These are phyloP conservation scores for Schizopora paradoxa DNA, from an alignment of 1,284 basidiomycete genomes.

Conservation along the genomic window DNA sequence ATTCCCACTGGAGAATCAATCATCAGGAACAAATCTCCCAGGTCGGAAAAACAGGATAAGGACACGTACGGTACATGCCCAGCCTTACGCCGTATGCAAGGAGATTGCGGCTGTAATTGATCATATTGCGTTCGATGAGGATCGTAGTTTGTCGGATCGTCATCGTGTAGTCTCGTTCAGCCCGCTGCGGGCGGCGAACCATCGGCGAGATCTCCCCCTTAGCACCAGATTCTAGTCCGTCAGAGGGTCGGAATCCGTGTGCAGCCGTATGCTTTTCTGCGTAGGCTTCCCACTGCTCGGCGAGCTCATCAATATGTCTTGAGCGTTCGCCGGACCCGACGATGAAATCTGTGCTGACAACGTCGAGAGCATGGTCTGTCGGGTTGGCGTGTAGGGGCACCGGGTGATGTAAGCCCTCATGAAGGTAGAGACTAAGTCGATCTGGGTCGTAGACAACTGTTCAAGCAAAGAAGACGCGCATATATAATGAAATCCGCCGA, in stretches of 20 bases:
- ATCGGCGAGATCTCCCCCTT: no score
- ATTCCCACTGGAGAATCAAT: slow-evolving; percentile 32
- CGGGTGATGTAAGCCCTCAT: slow-evolving; percentile 26
- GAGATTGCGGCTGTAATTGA: slow-evolving; percentile 38
- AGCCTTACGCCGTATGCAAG: slow-evolving; percentile 58
- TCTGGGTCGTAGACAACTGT: slow-evolving; percentile 6
- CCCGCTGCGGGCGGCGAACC: not conserved
- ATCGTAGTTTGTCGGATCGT: slow-evolving; percentile 16
- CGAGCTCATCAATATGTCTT: slow-evolving; percentile 13
- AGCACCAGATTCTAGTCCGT: no score
- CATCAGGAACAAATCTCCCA: slow-evolving; percentile 4
- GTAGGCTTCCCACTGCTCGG: slow-evolving; percentile 17
- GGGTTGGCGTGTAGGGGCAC: slow-evolving; percentile 42
- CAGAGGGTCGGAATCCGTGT: no score
- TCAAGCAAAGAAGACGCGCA: not conserved
- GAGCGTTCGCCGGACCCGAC: slow-evolving; percentile 29
- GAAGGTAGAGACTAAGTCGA: slow-evolving; percentile 40
- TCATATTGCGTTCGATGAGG: slow-evolving; percentile 25
- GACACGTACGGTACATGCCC: slow-evolving; percentile 49
- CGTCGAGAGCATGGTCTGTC: slow-evolving; percentile 43
- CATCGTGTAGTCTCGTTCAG: not conserved
- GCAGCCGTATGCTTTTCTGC: slow-evolving; percentile 4
- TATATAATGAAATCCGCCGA: not conserved
- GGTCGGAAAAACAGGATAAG: slow-evolving; percentile 4
- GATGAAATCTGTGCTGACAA: slow-evolving; percentile 33